Percentiles rank a stretch among this genome's conserved stretches.
Evolutionary conservation across 2,329 filamentous ascomycete genomes (phyloP).

Genomic region (Purpureocillium takamizusanense): DNA sequence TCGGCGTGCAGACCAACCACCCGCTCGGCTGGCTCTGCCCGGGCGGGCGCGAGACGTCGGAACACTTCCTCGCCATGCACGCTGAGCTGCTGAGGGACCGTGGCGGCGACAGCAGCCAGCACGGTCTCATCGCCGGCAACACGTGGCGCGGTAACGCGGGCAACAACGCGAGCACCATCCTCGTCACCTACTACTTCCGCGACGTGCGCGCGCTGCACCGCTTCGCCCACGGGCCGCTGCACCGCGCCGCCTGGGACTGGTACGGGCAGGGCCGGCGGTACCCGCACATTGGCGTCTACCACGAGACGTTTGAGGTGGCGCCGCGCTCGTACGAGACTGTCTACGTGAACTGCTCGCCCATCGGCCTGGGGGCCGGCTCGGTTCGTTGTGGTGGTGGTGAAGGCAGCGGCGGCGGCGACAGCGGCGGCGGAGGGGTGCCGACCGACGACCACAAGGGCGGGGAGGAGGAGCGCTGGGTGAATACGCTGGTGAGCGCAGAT

Average conservation of each 20-base stretch:
- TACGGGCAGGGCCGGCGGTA: slow-evolving; percentile 28
- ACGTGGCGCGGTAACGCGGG: slow-evolving; percentile 29
- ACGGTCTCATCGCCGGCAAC: slow-evolving; percentile 36
- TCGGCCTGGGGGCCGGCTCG: slow-evolving; percentile 21
- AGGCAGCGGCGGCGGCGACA: no score
- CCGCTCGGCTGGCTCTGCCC: slow-evolving; percentile 40
- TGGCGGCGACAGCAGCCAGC: no score
- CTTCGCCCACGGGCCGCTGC: no score
- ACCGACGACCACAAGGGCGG: slow-evolving; percentile 10
- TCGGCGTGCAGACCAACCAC: slow-evolving; percentile 35
- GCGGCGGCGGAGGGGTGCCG: no score
- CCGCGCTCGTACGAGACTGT: slow-evolving; percentile 39
- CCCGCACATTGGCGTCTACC: slow-evolving; percentile 39
- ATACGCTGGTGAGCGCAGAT: slow-evolving; percentile 23
- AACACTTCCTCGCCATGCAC: slow-evolving; percentile 29
- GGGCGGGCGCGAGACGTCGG: slow-evolving; percentile 27
- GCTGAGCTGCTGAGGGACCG: slow-evolving; percentile 22
- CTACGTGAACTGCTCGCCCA: slow-evolving; percentile 34
- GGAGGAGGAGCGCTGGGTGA: slow-evolving; percentile 18
- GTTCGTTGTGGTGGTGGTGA: slow-evolving; percentile 12
- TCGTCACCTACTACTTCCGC: slow-evolving; percentile 41
- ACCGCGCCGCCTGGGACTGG: slow-evolving; percentile 41
- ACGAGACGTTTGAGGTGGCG: slow-evolving; percentile 42
- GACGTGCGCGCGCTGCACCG: no score
- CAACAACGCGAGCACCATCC: slow-evolving; percentile 29